Evolutionary conservation across 139 green algal genomes (phyloP).

Genomic region (Chlamydomonas urium): DNA sequence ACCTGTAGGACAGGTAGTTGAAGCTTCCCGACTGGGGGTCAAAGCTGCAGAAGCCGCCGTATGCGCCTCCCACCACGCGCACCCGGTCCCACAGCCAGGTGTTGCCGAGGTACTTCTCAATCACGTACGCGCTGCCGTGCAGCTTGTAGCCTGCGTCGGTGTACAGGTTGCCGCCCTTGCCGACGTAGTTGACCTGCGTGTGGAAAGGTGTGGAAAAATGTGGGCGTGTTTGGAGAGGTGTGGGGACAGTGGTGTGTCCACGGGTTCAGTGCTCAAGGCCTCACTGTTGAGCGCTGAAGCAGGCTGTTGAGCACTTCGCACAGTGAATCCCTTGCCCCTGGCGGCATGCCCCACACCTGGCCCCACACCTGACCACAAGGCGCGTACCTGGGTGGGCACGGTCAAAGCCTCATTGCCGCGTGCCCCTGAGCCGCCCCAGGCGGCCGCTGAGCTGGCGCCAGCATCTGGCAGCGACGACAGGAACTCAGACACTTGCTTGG

Average conservation of each 20-base stretch:
- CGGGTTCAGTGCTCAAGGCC: too few relatives aligned
- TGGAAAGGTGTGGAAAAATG: neutral
- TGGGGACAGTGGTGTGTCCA: too few relatives aligned
- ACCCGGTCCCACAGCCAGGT: conserved; percentile 98
- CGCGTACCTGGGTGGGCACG: conserved; percentile 85
- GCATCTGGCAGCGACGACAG: conserved; percentile 69
- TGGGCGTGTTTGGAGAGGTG: neutral
- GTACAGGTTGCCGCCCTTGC: conserved; percentile 96
- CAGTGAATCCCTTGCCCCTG: too few relatives aligned
- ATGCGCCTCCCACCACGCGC: conserved; percentile 90
- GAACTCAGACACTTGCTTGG: conserved; percentile 64
- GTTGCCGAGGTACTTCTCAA: conserved; percentile 93
- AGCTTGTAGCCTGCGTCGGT: conserved; percentile 89
- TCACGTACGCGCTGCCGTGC: conserved; percentile 81
- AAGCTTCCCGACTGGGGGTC: conserved; percentile 75
- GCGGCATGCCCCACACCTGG: too few relatives aligned
- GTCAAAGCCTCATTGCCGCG: conserved; percentile 81
- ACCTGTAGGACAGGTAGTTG: conserved; percentile 23
- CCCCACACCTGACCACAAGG: too few relatives aligned
- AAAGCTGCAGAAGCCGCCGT: conserved; percentile 97
- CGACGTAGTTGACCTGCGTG: conserved; percentile 98
- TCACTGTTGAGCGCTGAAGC: too few relatives aligned
- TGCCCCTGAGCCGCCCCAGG: conserved; percentile 40
- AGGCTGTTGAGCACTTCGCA: too few relatives aligned
- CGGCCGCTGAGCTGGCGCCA: neutral